phyloP scores from a whole-genome alignment of 2,329 filamentous ascomycete genomes.

The Polychaeton citri region DNA sequence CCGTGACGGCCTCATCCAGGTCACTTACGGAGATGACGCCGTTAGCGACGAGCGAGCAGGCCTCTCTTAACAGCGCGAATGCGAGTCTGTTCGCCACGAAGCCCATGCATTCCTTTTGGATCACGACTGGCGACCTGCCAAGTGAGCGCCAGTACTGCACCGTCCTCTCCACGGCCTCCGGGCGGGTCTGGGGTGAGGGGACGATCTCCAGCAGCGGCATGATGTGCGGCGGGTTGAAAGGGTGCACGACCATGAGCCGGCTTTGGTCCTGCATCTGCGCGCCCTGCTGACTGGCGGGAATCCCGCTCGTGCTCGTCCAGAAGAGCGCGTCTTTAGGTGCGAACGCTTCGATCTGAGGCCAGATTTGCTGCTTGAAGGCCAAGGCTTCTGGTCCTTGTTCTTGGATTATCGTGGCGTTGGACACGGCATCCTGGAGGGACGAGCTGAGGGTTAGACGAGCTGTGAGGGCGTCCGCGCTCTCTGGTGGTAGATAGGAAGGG shows the following conservation, averaged over 20 bases:
- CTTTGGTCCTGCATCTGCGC: conserved; percentile 27
- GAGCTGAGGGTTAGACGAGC: conserved; percentile 24
- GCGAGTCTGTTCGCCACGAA: conserved; percentile 47
- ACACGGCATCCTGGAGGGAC: conserved; percentile 30
- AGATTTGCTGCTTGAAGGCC: conserved; percentile 38
- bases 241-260: conserved; percentile 45
- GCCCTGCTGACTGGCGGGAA: conserved; percentile 39
- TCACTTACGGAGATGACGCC: conserved; percentile 41
- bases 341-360: conserved; percentile 36
- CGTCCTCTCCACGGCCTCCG: conserved; percentile 26
- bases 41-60: conserved; percentile 39
- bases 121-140: conserved; percentile 33
- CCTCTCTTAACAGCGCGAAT: conserved; percentile 43
- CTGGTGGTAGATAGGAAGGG: conserved; percentile 27
- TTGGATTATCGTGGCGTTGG: conserved; percentile 39
- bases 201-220: conserved; percentile 49
- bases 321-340: conserved; percentile 34
- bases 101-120: conserved; percentile 39
- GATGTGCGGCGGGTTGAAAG: conserved; percentile 49
- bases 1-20: conserved; percentile 39
- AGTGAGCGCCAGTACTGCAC: conserved; percentile 32
- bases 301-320: conserved; percentile 47
- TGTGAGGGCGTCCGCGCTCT: conserved; percentile 5
- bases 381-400: conserved; percentile 46
- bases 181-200: conserved; percentile 30